Percentiles rank a stretch among this genome's conserved stretches.
These are phyloP conservation scores for Anthracocystis walkeri DNA, from an alignment of 1,284 basidiomycete genomes.

Conservation along the genomic window DNA sequence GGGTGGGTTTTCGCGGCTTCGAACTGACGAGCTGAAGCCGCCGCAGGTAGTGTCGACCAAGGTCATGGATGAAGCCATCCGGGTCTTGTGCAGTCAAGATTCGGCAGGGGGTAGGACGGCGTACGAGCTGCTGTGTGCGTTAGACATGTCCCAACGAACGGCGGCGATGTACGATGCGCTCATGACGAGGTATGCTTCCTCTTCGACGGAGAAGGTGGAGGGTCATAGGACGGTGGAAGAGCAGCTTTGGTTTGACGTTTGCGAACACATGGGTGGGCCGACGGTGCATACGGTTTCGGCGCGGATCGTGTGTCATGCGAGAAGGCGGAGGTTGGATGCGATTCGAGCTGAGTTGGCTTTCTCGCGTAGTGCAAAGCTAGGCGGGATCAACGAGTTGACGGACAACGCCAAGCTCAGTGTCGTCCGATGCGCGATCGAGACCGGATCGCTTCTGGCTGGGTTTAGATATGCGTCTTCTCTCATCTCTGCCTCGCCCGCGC, in stretches of 20 bases:
- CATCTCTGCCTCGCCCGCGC: neutral
- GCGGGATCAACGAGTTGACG: slow-evolving; percentile 22
- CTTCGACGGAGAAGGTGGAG: neutral
- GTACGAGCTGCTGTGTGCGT: slow-evolving; percentile 29
- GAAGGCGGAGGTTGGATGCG: slow-evolving; percentile 24
- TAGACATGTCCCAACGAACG: slow-evolving; percentile 32
- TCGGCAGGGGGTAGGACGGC: slow-evolving; percentile 25
- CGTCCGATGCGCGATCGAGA: slow-evolving; percentile 30
- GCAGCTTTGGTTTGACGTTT: slow-evolving; percentile 40
- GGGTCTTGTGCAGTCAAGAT: slow-evolving; percentile 36
- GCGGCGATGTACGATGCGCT: slow-evolving; percentile 49
- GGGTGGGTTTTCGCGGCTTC: slow-evolving; percentile 26
- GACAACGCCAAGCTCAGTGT: slow-evolving; percentile 20
- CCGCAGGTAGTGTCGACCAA: slow-evolving; percentile 35
- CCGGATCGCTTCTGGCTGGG: slow-evolving; percentile 17
- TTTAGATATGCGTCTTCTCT: slow-evolving; percentile 13
- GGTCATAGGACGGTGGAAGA: slow-evolving; percentile 15
- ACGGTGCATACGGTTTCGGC: slow-evolving; percentile 36
- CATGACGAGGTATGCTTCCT: slow-evolving; percentile 26
- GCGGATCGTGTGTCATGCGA: slow-evolving; percentile 38
- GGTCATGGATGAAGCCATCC: slow-evolving; percentile 16
- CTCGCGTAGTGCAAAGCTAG: slow-evolving; percentile 2
- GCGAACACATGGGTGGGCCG: slow-evolving; percentile 16
- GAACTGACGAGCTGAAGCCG: neutral
- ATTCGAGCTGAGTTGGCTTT: slow-evolving; percentile 34